Percentiles rank a stretch among this genome's conserved stretches.
Conservation (phyloP, 2,329 filamentous ascomycete genomes). For the Alternaria metachromatica region DNA sequence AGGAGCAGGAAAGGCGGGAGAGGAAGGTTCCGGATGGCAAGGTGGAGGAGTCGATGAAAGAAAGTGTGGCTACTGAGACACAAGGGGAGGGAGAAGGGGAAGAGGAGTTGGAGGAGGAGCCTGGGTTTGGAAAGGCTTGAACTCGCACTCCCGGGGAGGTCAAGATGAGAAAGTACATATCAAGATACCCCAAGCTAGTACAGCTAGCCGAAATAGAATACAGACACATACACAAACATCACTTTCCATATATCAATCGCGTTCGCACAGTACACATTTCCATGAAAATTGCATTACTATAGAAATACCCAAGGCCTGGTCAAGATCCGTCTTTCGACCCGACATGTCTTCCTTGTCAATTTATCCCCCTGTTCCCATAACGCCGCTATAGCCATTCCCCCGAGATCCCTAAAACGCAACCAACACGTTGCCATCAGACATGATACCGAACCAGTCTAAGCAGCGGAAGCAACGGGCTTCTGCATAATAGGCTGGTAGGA, state of each 20-base stretch:
- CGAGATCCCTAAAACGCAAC: conserved; percentile 2
- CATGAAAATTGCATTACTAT: background rate
- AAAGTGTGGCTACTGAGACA: conserved; percentile 16
- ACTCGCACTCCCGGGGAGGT: background rate
- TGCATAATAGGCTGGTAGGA: conserved; percentile 41
- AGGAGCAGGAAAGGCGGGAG: conserved; percentile 40
- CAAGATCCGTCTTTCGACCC: background rate
- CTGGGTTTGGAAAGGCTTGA: conserved; percentile 41
- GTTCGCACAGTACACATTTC: background rate
- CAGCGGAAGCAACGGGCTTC: conserved; percentile 41
- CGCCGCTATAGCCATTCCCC: background rate
- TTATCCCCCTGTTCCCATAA: background rate
- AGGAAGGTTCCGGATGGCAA: conserved; percentile 19
- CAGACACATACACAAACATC: background rate
- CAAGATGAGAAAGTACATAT: background rate
- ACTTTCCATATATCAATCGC: background rate
- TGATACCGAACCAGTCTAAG: conserved; percentile 16
- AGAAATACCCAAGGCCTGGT: background rate
- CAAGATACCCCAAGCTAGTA: background rate
- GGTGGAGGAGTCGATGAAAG: conserved; percentile 20
- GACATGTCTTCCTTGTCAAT: background rate
- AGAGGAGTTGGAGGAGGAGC: conserved; percentile 28
- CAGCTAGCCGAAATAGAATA: background rate
- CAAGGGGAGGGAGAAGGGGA: conserved; percentile 12
- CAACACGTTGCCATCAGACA: background rate